phyloP scores from a whole-genome alignment of 2,329 filamentous ascomycete genomes.

The Thermoascus crustaceus region DNA sequence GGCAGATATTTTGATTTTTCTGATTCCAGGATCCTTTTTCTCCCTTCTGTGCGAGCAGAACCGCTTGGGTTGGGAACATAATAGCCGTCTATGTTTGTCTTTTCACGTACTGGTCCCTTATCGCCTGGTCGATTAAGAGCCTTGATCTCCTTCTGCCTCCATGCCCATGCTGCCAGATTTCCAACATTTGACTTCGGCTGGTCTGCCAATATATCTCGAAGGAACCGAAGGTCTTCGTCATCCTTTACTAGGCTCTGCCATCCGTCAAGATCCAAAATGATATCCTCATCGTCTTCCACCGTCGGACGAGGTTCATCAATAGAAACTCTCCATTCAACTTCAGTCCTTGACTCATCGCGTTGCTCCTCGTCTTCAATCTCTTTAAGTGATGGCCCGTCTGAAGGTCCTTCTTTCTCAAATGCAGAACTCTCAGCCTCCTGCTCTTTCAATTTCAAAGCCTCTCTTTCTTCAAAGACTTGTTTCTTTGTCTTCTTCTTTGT shows the following conservation, averaged over 20 bases:
- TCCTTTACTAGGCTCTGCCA: conserved; percentile 63
- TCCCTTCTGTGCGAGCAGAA: conserved; percentile 81
- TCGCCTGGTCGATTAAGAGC: conserved; percentile 54
- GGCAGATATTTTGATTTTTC: conserved; percentile 98
- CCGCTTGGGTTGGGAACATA: conserved; percentile 84
- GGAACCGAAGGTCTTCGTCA: conserved; percentile 55
- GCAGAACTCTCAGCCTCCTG: conserved; percentile 12
- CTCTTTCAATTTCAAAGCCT: conserved; percentile 41
- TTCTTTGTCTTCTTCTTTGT: conserved; percentile 72
- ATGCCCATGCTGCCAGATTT: conserved; percentile 57
- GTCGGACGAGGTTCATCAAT: conserved; percentile 52
- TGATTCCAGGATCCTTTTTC: conserved; percentile 90
- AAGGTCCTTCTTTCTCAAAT: conserved; percentile 7
- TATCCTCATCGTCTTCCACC: conserved; percentile 56
- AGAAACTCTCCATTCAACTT: conserved; percentile 55
- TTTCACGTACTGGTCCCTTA: conserved; percentile 44
- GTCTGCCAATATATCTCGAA: conserved; percentile 45
- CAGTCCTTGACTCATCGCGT: conserved; percentile 33
- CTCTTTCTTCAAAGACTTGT: conserved; percentile 61
- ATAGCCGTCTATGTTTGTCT: conserved; percentile 54
- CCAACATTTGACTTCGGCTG: conserved; percentile 43
- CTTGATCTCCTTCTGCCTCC: conserved; percentile 66
- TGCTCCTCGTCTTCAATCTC: conserved; percentile 22
- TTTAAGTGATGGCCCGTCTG: conserved; percentile 6
- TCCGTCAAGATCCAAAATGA: conserved; percentile 62